Base-by-base conservation (phyloP, 106 monocot genomes). In the Platanthera zijinensis region DNA sequence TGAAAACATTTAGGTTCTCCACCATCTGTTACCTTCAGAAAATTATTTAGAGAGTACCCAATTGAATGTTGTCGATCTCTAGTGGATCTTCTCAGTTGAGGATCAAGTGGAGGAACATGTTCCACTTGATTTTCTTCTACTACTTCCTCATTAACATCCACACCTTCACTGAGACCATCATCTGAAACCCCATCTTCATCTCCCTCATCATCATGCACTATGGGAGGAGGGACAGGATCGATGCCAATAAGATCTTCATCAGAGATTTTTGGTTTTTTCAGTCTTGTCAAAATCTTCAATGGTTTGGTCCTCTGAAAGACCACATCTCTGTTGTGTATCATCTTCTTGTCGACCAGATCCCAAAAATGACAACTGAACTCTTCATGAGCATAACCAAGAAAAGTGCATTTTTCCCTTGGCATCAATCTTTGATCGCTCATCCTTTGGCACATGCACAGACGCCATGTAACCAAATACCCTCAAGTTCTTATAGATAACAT, bases 381-480 rank as follows among this genome's bases (percentile, higher is more conserved):
- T n/a, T n/a, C n/a, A n/a, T n/a, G n/a, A n/a, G n/a, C n/a, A n/a
- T n/a, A n/a, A n/a, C n/a, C n/a, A n/a, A 30, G 69, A 68, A 6
- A 78, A 51, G 50, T 52, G 69, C 18, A 5, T 8, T 15, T 52
- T 25, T 64, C 19, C 48, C 50, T 78, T 21, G 28, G n/a, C n/a
- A n/a, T n/a, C n/a, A n/a, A n/a, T n/a, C n/a, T n/a, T n/a, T n/a
- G n/a, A n/a, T 30, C 78, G 67, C 30, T 78, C 78, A 52, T 68
- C 49, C 69, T 69, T 78, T 21, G 45, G 22, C 6, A 78, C 39
- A 28, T 78, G 78, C 4, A 69, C 78, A 52, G 52, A 78, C 51
- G 51, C 28, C 32, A 14, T 67, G 63, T 12, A 78, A 7, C 17
- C 78, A 48, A 78, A 69, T 52, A n/a, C n/a, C n/a, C n/a, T n/a